A percentile compares a stretch with the other conserved stretches of the same genome.
phyloP scores from a whole-genome alignment of 495 filamentous ascomycete species.

The Thermothielavioides terrestris region DNA sequence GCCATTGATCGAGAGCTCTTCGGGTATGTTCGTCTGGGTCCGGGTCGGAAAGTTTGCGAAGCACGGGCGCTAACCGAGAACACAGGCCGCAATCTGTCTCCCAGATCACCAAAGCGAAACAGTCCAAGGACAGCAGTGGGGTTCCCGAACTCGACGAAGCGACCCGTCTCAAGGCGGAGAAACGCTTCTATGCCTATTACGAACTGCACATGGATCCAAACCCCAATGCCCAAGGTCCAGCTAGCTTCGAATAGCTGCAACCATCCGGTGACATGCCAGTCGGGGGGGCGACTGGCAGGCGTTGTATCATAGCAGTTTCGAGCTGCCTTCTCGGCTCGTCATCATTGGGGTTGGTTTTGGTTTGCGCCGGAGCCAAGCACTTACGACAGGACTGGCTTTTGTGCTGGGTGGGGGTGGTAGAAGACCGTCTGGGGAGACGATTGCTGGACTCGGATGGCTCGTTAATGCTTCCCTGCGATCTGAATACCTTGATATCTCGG shows the following conservation, averaged over 20 bases:
- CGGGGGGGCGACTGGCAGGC: too few species aligned
- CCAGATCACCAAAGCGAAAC: conserved; percentile 29
- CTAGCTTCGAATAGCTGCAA: conserved; percentile 30
- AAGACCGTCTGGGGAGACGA: too few species aligned
- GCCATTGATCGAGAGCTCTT: conserved; percentile 77
- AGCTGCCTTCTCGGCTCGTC: too few species aligned
- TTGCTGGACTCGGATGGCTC: neutral
- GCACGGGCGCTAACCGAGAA: conserved; percentile 12
- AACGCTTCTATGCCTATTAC: conserved; percentile 56
- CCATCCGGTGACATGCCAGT: neutral
- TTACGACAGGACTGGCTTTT: too few species aligned
- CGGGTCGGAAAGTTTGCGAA: neutral
- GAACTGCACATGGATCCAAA: conserved; percentile 50
- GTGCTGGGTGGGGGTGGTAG: too few species aligned
- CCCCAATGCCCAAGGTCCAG: conserved; percentile 32
- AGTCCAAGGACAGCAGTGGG: conserved; percentile 52
- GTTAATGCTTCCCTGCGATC: neutral
- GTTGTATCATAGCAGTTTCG: too few species aligned
- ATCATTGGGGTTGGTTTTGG: too few species aligned
- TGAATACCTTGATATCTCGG: neutral
- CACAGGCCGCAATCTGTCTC: conserved; percentile 43
- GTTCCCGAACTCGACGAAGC: conserved; percentile 54
- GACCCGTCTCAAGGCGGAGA: conserved; percentile 52
- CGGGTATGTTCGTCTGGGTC: conserved; percentile 47
- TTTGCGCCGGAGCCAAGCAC: too few species aligned